Percentiles rank a stretch among this genome's conserved stretches.
phyloP scores from a whole-genome alignment of 495 filamentous ascomycete species.

The Penicillium manginii region DNA sequence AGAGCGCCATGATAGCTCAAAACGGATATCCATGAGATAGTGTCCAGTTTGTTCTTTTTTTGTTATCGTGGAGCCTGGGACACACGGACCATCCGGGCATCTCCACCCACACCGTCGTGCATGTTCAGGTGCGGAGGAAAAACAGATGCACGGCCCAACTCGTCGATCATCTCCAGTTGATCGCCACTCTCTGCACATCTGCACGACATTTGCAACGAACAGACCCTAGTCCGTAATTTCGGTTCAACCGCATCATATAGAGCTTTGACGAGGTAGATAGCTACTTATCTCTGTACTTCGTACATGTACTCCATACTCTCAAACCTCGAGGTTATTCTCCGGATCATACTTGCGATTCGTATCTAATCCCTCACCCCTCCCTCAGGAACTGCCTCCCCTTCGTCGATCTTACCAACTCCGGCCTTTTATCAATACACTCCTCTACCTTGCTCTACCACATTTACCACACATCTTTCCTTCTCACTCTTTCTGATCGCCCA shows the following conservation, averaged over 20 bases:
- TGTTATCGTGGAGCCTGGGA: constrained; percentile 22
- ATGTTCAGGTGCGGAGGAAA: constrained; percentile 15
- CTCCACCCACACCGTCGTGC: constrained; percentile 8
- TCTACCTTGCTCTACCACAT: not conserved
- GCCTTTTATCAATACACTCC: not conserved
- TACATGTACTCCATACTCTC: not conserved
- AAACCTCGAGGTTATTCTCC: constrained; percentile 11
- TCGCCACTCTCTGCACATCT: constrained; percentile 24
- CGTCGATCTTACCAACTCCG: constrained; percentile 26
- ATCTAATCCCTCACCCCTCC: not conserved
- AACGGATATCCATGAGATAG: not conserved
- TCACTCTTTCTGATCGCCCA: constrained; percentile 1
- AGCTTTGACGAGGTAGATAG: not conserved
- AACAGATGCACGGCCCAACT: constrained; percentile 29
- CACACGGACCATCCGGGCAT: constrained; percentile 16
- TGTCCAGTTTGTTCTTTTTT: not conserved
- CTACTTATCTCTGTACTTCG: not conserved
- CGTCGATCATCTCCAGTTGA: constrained; percentile 28
- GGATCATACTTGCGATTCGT: constrained; percentile 17
- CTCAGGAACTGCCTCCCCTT: not conserved
- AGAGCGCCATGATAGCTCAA: not conserved
- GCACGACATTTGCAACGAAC: constrained; percentile 29
- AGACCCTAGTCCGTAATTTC: not conserved
- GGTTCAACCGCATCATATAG: not conserved
- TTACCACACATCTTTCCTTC: too few species aligned